Evolutionary conservation across 768 basidiomycete species (phyloP).

Genomic region (Rhodotorula kratochvilovae): DNA sequence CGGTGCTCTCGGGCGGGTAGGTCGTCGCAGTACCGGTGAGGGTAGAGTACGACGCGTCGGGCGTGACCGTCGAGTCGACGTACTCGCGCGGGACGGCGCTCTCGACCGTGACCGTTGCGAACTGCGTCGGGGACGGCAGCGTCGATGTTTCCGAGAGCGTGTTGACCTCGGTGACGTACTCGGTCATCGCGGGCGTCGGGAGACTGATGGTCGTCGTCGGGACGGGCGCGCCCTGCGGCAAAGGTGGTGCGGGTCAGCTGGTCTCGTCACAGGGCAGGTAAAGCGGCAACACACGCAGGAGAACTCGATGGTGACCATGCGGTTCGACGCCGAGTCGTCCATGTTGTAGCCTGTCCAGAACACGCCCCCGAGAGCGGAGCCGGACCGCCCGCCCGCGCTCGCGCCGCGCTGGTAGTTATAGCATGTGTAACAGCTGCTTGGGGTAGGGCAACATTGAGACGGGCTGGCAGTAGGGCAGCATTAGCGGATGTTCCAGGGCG

Average conservation of each 20-base stretch:
- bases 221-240: neutral
- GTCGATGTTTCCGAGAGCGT: neutral
- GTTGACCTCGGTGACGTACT: neutral
- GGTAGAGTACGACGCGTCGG: neutral
- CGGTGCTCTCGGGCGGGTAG: neutral
- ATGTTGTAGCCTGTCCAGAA: neutral
- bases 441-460: no score
- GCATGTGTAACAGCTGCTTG: neutral
- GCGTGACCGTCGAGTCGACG: neutral
- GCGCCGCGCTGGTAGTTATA: neutral
- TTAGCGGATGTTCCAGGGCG: no score
- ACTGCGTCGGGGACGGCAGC: neutral
- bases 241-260: neutral
- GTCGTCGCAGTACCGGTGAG: neutral
- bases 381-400: neutral
- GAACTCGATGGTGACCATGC: neutral
- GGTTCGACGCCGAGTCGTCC: neutral
- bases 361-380: neutral
- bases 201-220: neutral
- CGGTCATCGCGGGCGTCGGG: neutral
- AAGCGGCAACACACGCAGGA: neutral
- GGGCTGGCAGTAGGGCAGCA: neutral
- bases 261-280: no score
- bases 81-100: neutral
- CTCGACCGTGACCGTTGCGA: neutral